These are phyloP conservation scores for Boletus speciosus DNA, from an alignment of 768 basidiomycete species.

Conservation along the genomic window DNA sequence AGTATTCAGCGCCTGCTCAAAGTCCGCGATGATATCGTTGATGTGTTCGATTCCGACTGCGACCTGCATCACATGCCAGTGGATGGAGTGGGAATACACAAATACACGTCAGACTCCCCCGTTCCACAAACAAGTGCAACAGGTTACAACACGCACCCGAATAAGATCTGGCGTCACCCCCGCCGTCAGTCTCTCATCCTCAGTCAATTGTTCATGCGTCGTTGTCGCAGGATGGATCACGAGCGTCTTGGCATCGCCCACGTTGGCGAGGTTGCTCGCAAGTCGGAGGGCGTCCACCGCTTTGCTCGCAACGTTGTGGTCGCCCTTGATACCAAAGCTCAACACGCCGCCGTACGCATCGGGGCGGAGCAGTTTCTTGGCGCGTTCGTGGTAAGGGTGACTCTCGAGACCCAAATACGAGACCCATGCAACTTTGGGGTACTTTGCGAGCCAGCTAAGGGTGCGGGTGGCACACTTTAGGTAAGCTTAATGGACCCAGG, in stretches of 20 bases:
- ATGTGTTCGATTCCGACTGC: conserved; percentile 45
- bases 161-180: conserved; percentile 58
- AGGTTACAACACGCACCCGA: conserved; percentile 37
- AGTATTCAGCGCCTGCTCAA: conserved; percentile 37
- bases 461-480: no score
- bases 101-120: neutral
- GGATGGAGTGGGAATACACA: neutral
- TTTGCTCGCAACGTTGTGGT: conserved; percentile 46
- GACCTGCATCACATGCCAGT: conserved; percentile 25
- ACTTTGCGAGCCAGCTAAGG: conserved; percentile 51
- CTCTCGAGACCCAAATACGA: conserved; percentile 67
- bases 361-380: conserved; percentile 51
- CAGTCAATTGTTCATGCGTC: conserved; percentile 55
- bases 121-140: neutral
- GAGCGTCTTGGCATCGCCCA: conserved; percentile 63
- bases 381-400: conserved; percentile 60
- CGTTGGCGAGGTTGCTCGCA: conserved; percentile 70
- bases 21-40: conserved; percentile 47
- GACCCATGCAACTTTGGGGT: conserved; percentile 72
- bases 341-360: conserved; percentile 68
- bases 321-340: conserved; percentile 72
- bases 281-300: conserved; percentile 70
- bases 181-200: conserved; percentile 43
- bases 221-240: conserved; percentile 59
- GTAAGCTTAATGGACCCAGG: neutral